A percentile compares a stretch with the other conserved stretches of the same genome.
Evolutionary conservation across 2,329 filamentous ascomycete species (phyloP).

Genomic region (Venturia oleaginea): DNA sequence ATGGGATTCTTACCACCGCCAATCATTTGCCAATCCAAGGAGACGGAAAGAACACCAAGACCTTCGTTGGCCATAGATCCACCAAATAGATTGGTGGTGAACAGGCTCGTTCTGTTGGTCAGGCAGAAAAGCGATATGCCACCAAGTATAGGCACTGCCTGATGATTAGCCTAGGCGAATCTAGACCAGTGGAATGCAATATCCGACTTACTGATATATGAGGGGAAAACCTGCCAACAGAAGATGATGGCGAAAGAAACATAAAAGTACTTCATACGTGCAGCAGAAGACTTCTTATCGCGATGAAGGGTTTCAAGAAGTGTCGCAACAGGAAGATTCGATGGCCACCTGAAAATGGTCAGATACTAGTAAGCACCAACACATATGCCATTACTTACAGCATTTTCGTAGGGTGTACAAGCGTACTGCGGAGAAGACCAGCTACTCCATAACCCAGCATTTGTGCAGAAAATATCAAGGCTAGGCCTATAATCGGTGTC

Average conservation of each 20-base stretch:
- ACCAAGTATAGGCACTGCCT: constrained; percentile 6
- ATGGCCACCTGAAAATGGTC: constrained; percentile 8
- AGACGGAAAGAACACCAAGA: constrained; percentile 10
- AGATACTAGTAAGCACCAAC: background rate
- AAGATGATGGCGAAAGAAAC: constrained; percentile 19
- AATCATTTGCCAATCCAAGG: constrained; percentile 13
- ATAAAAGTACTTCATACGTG: constrained; percentile 22
- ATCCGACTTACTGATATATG: constrained; percentile 14
- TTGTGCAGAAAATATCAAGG: constrained; percentile 16
- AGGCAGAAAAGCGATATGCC: constrained; percentile 16
- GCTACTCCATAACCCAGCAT: constrained; percentile 16
- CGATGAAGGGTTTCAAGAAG: constrained; percentile 15
- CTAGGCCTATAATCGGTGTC: constrained; percentile 6
- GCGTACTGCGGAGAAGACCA: constrained; percentile 15
- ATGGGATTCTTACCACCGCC: constrained; percentile 12
- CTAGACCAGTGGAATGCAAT: background rate
- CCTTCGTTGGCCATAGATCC: constrained; percentile 16
- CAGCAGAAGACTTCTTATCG: constrained; percentile 13
- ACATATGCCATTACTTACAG: constrained; percentile 8
- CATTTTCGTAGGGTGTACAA: constrained; percentile 17
- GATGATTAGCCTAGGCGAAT: background rate
- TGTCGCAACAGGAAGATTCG: constrained; percentile 15
- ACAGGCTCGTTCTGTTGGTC: constrained; percentile 15
- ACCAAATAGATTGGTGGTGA: constrained; percentile 16
- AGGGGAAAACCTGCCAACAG: constrained; percentile 16